Evolutionary conservation across 371 early-diverging fungal species (phyloP), one percentile per base, ranked within the genome.

Genomic region (Circinella umbellata): DNA sequence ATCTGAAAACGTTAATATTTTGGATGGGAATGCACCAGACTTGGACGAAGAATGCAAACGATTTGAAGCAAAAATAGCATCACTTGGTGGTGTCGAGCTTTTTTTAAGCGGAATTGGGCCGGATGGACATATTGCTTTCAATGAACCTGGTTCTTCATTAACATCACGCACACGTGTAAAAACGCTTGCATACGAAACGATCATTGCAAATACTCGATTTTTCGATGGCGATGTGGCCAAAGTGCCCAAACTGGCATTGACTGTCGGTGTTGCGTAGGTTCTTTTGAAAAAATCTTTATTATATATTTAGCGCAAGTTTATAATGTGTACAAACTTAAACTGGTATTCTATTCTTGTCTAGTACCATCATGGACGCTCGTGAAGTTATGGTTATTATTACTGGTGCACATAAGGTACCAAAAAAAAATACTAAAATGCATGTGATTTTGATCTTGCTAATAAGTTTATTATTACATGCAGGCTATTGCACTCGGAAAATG

Each of bases 331-430:
- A 42, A 9, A 9, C 11, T 42, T 42, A 11, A 11, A 11, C 11
- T 42, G 42, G 3, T 11, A 11, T 9, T 42, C 1, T 1, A 42
- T 42, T 42, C 9, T 42, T 42, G 11, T 42, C 6, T 42, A 67
- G 67, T 5, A 94, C 95, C 10, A 94, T 94, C 47, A 92, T 93
- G 87, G 94, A 93, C 76, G 90, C 94, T 46, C 91, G 93, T 65
- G 95, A 95, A 67, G 92, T 92, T n/a, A 80, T 88, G 61, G 83
- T 93, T 61, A 89, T 92, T 69, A 92, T 92, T 64, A 91, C 92
- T 14, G 93, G 93, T 62, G 92, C 92, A 3, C 91, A 92, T 80
- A 94, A 94, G 72, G 68, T 68, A 62, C 9, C 37, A 1, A 11
- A 48, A 27, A n/a, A 15, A 34, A 15, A 39, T 27, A 51, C 7